Conservation (phyloP, 805 yeast species). For the Wickerhamiella spandovensis region DNA sequence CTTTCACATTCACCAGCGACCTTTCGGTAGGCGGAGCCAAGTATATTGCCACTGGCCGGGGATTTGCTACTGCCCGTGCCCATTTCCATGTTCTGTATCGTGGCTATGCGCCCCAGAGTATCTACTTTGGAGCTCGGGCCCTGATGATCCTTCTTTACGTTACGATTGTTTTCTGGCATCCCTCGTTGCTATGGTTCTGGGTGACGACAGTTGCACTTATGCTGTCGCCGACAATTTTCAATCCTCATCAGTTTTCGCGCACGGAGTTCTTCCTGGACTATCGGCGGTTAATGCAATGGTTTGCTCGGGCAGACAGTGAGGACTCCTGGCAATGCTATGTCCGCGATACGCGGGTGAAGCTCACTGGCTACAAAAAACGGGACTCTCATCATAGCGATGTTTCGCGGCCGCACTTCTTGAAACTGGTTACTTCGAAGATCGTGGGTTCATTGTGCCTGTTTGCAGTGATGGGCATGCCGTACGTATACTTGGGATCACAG, state of each 20-base stretch:
- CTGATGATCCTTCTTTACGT: constrained; percentile 41
- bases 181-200: constrained; percentile 90
- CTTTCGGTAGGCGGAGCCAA: constrained; percentile 67
- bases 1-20: constrained; percentile 55
- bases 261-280: constrained; percentile 83
- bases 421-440: constrained; percentile 56
- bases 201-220: constrained; percentile 68
- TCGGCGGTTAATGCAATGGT: constrained; percentile 68
- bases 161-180: constrained; percentile 57
- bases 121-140: constrained; percentile 48
- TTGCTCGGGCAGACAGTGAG: constrained; percentile 33
- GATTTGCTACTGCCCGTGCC: constrained; percentile 61
- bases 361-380: constrained; percentile 67
- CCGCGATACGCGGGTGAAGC: constrained; percentile 55
- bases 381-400: constrained; percentile 25
- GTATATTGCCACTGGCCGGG: constrained; percentile 73
- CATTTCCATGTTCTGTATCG: constrained; percentile 54
- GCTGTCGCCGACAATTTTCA: constrained; percentile 78
- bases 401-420: constrained; percentile 55
- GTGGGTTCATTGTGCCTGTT: constrained; percentile 46
- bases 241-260: constrained; percentile 88
- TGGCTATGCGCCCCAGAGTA: constrained; percentile 54
- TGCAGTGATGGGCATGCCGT: constrained; percentile 45
- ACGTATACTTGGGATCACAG: constrained; percentile 59
- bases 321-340: constrained; percentile 56